Evolutionary conservation across 768 basidiomycete species (phyloP).

Genomic region (Podaxis mareebaensis): DNA sequence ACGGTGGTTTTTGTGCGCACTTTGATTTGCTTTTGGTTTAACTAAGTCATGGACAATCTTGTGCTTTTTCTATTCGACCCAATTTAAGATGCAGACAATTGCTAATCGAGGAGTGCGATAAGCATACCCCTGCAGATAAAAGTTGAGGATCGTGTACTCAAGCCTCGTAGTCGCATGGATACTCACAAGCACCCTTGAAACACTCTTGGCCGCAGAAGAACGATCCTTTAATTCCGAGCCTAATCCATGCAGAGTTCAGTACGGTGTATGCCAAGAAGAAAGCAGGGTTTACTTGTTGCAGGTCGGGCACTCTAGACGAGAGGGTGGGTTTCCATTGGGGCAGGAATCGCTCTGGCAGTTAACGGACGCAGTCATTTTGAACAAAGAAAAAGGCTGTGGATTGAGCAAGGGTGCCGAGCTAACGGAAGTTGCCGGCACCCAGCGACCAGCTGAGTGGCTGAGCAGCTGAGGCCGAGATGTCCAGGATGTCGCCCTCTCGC

Average conservation of each 20-base stretch:
- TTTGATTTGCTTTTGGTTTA: constrained; percentile 26
- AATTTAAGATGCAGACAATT: not conserved
- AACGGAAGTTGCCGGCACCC: too few relatives aligned
- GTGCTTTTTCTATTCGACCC: constrained; percentile 69
- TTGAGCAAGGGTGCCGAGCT: too few relatives aligned
- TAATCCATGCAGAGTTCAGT: constrained; percentile 28
- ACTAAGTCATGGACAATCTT: constrained; percentile 74
- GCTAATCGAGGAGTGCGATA: constrained; percentile 12
- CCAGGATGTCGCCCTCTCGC: too few relatives aligned
- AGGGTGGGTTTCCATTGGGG: constrained; percentile 81
- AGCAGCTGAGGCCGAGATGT: too few relatives aligned
- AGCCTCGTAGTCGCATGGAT: not conserved
- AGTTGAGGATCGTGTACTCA: constrained; percentile 16
- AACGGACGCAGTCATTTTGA: constrained; percentile 29
- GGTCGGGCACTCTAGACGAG: constrained; percentile 88
- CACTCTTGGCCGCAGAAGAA: constrained; percentile 96
- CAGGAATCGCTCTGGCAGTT: constrained; percentile 71
- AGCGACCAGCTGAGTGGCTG: too few relatives aligned
- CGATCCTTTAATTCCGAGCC: constrained; percentile 79
- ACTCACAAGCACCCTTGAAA: constrained; percentile 93
- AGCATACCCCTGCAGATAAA: constrained; percentile 33
- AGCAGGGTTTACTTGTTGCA: constrained; percentile 75
- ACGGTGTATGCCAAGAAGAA: constrained; percentile 8
- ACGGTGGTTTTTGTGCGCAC: not conserved
- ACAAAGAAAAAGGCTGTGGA: not conserved